Base-by-base conservation (phyloP, 495 filamentous ascomycete genomes). In the Aspergillus ellipticus region DNA sequence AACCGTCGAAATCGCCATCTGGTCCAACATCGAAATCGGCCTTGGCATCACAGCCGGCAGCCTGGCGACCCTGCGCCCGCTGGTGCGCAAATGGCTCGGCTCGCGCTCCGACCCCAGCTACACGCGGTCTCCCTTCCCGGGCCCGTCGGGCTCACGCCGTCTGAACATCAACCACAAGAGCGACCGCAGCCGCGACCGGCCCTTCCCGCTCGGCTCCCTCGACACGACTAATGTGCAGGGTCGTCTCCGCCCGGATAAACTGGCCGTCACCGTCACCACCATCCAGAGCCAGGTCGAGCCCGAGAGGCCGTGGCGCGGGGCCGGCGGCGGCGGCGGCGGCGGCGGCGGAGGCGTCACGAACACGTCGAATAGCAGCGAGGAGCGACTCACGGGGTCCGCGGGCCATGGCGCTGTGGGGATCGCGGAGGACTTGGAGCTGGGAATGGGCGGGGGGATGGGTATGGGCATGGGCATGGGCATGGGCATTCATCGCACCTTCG, bases 1-100 rank as follows among this genome's bases (percentile, higher is more conserved):
- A 19, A 77, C 73, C 37, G 65, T 67, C 52, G 63, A 73, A 48
- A 71, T 77, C 50, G 73, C 73, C 22, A 60, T 78, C 50, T 79
- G 76, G 76, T 75, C 73, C 41, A 70, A 67, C 49, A 66, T 73
- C 55, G 76, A 79, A 61, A 61, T 61, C n/a, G 74, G 69, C 19
- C 65, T 79, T 0, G 77, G 74, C 15, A 77, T 79, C 56, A 70
- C 76, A 0, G 74, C 74, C 43, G 77, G 71, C 10, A 75, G 72
- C 52, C 72, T 79, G 6, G 76, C 75, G 42, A 77, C 72, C 10
- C 72, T 79, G 9, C 74, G 76, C 22, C 77, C 77, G 5, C 68
- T 79, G 4, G 68, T 83, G 24, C 68, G 72, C 28, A 42, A 68
- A 16, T 65, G 66, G 54, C 53, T 70, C 29, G 72, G 70, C 22